Conservation (phyloP, 768 basidiomycete genomes). For the Russula sp. region DNA sequence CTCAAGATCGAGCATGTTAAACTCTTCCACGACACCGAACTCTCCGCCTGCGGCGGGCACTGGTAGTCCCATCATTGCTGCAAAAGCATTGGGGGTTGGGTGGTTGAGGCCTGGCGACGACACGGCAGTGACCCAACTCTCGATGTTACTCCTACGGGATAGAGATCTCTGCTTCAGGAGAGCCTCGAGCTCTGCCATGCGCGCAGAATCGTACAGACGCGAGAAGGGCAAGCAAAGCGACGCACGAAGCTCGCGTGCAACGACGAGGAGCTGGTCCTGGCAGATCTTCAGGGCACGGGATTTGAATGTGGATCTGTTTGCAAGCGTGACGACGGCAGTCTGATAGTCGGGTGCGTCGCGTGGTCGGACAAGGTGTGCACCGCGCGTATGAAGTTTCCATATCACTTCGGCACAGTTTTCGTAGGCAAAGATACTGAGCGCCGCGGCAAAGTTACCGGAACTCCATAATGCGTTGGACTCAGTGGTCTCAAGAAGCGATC, state of each 20-base stretch:
- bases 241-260: conserved; percentile 35
- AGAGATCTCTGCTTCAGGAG: conserved; percentile 35
- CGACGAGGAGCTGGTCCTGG: conserved; percentile 46
- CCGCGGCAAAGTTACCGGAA: conserved; percentile 46
- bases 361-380: conserved; percentile 54
- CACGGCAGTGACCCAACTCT: conserved; percentile 45
- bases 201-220: conserved; percentile 36
- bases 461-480: conserved; percentile 39
- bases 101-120: conserved; percentile 33
- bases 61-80: conserved; percentile 53
- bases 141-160: conserved; percentile 40
- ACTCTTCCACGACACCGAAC: conserved; percentile 39
- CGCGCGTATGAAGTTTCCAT: conserved; percentile 35
- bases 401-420: conserved; percentile 33
- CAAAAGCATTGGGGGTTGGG: conserved; percentile 50
- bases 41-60: conserved; percentile 33
- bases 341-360: conserved; percentile 45
- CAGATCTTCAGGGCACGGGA: conserved; percentile 36
- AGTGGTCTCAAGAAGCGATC: conserved; percentile 30
- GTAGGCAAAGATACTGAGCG: conserved; percentile 44
- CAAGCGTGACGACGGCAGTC: conserved; percentile 36
- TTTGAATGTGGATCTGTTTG: conserved; percentile 24
- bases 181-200: conserved; percentile 38
- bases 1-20: conserved; percentile 46
- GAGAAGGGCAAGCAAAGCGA: conserved; percentile 42